Evolutionary conservation across 179 eudicot genomes (phyloP), one percentile per base, ranked within the genome.

Genomic region (Drosera spatulata): DNA sequence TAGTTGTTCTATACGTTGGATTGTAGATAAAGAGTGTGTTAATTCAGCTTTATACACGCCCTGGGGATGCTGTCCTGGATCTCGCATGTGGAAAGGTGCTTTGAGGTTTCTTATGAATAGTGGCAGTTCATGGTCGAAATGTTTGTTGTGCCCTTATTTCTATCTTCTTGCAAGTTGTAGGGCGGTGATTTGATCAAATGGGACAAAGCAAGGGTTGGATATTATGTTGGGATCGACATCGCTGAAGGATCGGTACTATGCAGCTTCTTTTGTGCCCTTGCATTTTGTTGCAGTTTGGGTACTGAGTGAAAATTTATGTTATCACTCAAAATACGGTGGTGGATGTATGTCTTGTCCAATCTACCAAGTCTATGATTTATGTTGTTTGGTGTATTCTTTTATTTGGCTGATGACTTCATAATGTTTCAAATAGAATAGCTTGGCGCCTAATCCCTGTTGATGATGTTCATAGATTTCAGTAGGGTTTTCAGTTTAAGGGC

Each of bases 21-120:
- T 39, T 51, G 46, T 78, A 93, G 99, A 90, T 93, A 51, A 93
- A 93, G 69, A 93, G 99, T 78, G 99, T 90, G 14, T 63, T 93
- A 15, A 93, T 93, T 78, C 97, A 90, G 72, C 80, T 90, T 47
- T 90, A 86, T 78, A 86, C 95, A 5, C 81, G 69, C 14, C 77
- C 66, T n/a, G 95, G 96, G 55, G 88, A 90, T 75, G 85, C 80
- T 10, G 93, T 90, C 66, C 94, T 93, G 75, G 97, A 93, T 86
- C 94, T 93, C 79, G 99, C 99, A 14, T 93, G 99, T 76, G 99
- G 99, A 60, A 93, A 93, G 97, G 99, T 93, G 69, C n/a, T 55
- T 15, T 62, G 48, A 53, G 55, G 45, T 72, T 45, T 11, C 50
- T 7, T 39, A 63, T 5, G 10, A 62, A 53, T 39, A 54, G 45